A percentile compares a stretch with the other conserved stretches of the same genome.
Evolutionary conservation across 176 grass and related monocot genomes (phyloP).

Genomic region (Zoysia japonica): DNA sequence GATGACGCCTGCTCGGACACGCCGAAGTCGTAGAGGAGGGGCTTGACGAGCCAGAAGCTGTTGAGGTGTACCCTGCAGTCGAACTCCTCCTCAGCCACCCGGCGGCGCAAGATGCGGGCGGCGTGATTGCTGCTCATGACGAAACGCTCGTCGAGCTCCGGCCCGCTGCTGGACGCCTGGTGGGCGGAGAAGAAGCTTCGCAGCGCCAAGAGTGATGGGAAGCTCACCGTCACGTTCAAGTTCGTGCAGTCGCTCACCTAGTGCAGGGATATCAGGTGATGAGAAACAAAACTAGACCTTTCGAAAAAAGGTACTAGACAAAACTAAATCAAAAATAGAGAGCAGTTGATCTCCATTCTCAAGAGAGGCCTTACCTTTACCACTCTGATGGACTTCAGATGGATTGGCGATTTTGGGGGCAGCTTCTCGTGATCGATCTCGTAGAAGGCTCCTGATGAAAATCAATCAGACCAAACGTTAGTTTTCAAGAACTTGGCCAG

Average conservation of each 20-base stretch:
- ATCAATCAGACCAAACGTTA: constrained; percentile 22
- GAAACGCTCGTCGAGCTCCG: constrained; percentile 84
- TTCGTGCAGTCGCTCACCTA: constrained; percentile 61
- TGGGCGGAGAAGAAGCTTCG: constrained; percentile 64
- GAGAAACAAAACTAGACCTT: constrained; percentile 28
- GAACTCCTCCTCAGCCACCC: constrained; percentile 43
- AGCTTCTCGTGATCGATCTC: constrained; percentile 79
- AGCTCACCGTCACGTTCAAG: constrained; percentile 71
- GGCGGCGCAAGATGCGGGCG: constrained; percentile 57
- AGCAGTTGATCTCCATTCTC: background rate
- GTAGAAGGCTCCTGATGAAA: constrained; percentile 62
- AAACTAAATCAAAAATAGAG: constrained; percentile 5
- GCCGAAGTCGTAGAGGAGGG: constrained; percentile 41
- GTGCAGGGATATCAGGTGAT: background rate
- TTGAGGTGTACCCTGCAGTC: constrained; percentile 52
- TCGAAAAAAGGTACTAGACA: background rate
- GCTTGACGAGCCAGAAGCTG: constrained; percentile 72
- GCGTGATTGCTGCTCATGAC: constrained; percentile 86
- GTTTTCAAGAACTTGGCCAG: constrained; percentile 19
- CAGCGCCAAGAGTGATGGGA: constrained; percentile 60
- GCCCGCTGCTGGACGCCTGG: constrained; percentile 33
- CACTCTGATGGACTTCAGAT: constrained; percentile 70
- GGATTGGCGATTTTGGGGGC: constrained; percentile 73
- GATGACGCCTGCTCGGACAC: background rate
- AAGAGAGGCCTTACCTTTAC: constrained; percentile 57